Conservation (phyloP, 441 rosid species). For the Manihot esculenta region DNA sequence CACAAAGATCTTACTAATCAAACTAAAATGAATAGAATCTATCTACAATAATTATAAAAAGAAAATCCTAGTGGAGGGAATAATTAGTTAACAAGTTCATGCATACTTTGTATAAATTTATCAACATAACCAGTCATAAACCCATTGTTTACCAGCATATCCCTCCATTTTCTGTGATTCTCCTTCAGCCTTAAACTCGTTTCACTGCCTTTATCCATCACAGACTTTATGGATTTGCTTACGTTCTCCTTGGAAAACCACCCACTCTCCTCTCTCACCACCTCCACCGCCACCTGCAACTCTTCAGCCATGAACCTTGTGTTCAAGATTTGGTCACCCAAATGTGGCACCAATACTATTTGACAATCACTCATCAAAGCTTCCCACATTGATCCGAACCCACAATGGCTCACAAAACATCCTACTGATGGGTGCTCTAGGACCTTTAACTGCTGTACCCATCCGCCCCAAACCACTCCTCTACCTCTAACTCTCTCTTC, state of each 20-base stretch:
- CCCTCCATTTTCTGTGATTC: constrained; percentile 17
- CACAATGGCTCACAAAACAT: constrained; percentile 2
- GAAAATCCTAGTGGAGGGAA: no score
- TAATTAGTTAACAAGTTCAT: neutral
- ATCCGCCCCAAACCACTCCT: constrained; percentile 52
- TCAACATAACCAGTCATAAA: constrained; percentile 28
- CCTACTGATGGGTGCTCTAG: constrained; percentile 5
- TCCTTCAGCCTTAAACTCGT: constrained; percentile 34
- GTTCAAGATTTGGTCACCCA: constrained; percentile 5
- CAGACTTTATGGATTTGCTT: neutral
- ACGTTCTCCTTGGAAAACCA: neutral
- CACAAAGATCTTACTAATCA: no score
- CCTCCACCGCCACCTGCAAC: constrained; percentile 15
- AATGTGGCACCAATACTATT: neutral
- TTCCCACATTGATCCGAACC: constrained; percentile 15
- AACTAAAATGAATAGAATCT: no score
- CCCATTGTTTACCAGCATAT: neutral
- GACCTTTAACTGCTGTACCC: constrained; percentile 26
- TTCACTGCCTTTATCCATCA: constrained; percentile 46
- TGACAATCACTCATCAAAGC: constrained; percentile 8
- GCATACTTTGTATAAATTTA: constrained; percentile 35
- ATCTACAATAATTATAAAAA: no score
- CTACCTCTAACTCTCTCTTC: constrained; percentile 43
- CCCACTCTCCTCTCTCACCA: neutral
- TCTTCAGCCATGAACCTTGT: constrained; percentile 7